phyloP scores from a whole-genome alignment of 495 filamentous ascomycete genomes.

The Trichoderma asperelloides region DNA sequence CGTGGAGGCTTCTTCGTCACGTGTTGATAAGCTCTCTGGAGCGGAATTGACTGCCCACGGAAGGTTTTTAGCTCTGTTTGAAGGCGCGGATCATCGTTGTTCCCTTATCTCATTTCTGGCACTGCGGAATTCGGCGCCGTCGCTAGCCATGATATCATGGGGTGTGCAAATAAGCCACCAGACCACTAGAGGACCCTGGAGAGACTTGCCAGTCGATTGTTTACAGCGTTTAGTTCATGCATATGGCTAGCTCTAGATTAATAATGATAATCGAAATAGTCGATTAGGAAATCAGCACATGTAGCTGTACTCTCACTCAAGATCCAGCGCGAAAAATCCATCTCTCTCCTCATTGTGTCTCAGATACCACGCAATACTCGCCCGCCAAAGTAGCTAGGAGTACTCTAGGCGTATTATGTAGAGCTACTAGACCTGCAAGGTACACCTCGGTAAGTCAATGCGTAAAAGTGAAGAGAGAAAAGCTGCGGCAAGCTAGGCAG shows the following conservation, averaged over 20 bases:
- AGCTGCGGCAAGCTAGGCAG: background rate
- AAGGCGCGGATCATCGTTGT: background rate
- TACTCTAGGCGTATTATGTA: too few species aligned
- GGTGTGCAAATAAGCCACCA: background rate
- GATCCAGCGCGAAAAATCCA: too few species aligned
- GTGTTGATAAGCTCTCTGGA: constrained; percentile 16
- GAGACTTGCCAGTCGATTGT: background rate
- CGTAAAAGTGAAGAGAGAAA: background rate
- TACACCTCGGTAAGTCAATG: too few species aligned
- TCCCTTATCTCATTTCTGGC: background rate
- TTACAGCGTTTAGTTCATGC: too few species aligned
- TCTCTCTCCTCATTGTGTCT: too few species aligned
- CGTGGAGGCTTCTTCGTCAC: constrained; percentile 14
- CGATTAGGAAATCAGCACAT: too few species aligned
- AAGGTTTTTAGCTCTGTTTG: background rate
- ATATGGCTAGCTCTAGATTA: too few species aligned
- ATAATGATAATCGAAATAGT: too few species aligned
- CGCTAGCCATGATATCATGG: background rate
- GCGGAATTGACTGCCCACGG: background rate
- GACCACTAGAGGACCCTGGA: background rate
- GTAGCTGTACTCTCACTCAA: too few species aligned
- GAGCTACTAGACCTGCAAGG: too few species aligned
- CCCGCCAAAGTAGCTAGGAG: too few species aligned
- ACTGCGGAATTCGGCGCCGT: background rate
- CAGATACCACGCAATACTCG: too few species aligned